phyloP scores from a whole-genome alignment of 1,284 basidiomycete genomes.

The Irpex sp. region DNA sequence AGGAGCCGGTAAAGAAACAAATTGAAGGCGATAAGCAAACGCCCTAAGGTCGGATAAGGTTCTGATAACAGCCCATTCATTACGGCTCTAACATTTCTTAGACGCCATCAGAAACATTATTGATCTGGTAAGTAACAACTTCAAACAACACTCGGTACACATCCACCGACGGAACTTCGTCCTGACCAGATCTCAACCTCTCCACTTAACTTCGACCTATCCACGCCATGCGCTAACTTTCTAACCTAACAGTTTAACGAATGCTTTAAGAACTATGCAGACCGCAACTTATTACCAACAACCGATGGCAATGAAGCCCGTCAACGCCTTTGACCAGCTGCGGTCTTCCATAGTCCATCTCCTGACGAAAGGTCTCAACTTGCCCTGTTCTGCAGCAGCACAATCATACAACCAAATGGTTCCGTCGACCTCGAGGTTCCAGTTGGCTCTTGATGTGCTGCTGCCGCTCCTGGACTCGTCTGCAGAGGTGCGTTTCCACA shows the following conservation, averaged over 20 bases:
- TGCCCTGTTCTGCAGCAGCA: conserved; percentile 69
- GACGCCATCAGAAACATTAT: neutral
- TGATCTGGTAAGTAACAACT: neutral
- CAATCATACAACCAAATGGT: conserved; percentile 68
- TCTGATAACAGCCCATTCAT: neutral
- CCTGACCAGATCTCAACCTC: neutral
- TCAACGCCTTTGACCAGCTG: conserved; percentile 27
- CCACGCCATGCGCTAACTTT: neutral
- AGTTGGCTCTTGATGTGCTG: conserved; percentile 71
- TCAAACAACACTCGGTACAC: neutral
- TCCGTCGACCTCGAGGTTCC: conserved; percentile 64
- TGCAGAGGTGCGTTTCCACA: conserved; percentile 23
- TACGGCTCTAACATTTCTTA: neutral
- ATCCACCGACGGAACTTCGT: neutral
- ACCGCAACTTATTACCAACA: conserved; percentile 21
- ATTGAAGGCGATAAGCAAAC: neutral
- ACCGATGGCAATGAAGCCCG: conserved; percentile 23
- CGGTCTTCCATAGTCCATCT: conserved; percentile 55
- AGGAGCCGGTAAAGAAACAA: no score
- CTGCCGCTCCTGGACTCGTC: conserved; percentile 58
- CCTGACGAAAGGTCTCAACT: conserved; percentile 52
- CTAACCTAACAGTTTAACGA: neutral
- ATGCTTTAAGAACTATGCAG: conserved; percentile 8
- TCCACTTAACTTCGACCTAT: neutral
- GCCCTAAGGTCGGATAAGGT: neutral